A percentile compares a stretch with the other conserved stretches of the same genome.
Conservation (phyloP, 257 asterid genomes). For the Scutellaria minor region DNA sequence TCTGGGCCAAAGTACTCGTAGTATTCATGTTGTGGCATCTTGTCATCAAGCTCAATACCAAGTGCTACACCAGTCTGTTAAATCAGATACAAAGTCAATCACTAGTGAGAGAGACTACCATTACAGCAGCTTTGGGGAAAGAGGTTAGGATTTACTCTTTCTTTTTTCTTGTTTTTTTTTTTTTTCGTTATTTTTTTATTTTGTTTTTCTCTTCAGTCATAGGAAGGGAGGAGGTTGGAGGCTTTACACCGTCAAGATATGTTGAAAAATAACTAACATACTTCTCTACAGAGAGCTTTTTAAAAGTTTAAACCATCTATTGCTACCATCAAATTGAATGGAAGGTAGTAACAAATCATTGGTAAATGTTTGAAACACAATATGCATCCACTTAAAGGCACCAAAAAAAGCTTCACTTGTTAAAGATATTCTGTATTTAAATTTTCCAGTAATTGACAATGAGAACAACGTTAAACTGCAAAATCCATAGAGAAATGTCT, state of each 20-base stretch:
- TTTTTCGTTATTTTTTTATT: not conserved
- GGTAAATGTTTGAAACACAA: not conserved
- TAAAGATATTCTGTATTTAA: not conserved
- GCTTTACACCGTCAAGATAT: not conserved
- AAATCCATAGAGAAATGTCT: not conserved
- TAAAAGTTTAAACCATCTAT: not conserved
- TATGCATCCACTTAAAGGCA: not conserved
- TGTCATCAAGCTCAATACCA: conserved; percentile 67
- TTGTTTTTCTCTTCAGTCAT: not conserved
- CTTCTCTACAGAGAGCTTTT: not conserved
- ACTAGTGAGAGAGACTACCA: conserved; percentile 30
- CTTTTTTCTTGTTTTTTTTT: not conserved
- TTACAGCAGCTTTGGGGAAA: not conserved
- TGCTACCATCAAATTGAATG: not conserved
- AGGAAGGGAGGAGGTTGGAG: not conserved
- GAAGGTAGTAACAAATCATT: not conserved
- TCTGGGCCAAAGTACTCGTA: conserved; percentile 73
- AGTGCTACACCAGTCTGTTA: conserved; percentile 72
- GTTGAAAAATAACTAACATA: conserved; percentile 7
- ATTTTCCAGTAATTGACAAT: not conserved
- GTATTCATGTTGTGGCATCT: conserved; percentile 72
- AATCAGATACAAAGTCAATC: conserved; percentile 32
- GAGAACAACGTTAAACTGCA: not conserved
- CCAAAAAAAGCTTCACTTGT: not conserved
- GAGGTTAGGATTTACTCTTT: not conserved